Base-by-base conservation (phyloP, 495 filamentous ascomycete genomes). In the Tuber microsphaerosporum region DNA sequence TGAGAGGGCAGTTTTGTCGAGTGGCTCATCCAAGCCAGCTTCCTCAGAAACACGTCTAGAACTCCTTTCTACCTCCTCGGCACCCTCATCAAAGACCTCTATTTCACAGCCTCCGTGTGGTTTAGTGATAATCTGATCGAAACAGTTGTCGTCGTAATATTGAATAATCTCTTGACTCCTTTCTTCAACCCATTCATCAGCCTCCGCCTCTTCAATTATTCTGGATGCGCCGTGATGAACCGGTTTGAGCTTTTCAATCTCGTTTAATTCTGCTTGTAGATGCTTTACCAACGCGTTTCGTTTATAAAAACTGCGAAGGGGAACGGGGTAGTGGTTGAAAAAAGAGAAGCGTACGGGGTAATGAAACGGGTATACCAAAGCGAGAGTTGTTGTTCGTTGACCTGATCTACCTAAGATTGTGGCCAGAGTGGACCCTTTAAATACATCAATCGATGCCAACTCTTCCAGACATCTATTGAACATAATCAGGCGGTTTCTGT, bases 111-210 rank as follows among this genome's bases (percentile, higher is more conserved):
- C 69, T 26, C 81, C 80, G 9, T 78, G 76, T 19, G 81, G 61
- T 42, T 82, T 76, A 12, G 81, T 82, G 71, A 82, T 77, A 45
- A 82, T 82, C 34, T 82, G 74, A 44, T 79, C 80, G 8, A 82
- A 70, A 6, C 77, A n/a, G n/a, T n/a, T 77, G 22, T 82, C 81
- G 20, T 82, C 81, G 41, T 82, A 82, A 14, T 80, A 80, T 22
- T 82, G 76, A 20, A 2, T 80, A 2, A 82, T 75, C 43, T 82
- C 81, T 19, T 74, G 72, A 16, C 51, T 70, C 31, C 75, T 82
- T 34, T 82, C 81, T 34, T 82, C 80, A 0, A 82, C 43, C 80
- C 80, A 82, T 34, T 73, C 77, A 26, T 79, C 73, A 2, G 41
- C 78, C 39, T 81, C 80, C 70, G 71, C 74, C 34, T 78, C 76